A percentile compares a stretch with the other conserved stretches of the same genome.
phyloP scores from a whole-genome alignment of 805 yeast genomes.

The Saturnispora kantuleensis region DNA sequence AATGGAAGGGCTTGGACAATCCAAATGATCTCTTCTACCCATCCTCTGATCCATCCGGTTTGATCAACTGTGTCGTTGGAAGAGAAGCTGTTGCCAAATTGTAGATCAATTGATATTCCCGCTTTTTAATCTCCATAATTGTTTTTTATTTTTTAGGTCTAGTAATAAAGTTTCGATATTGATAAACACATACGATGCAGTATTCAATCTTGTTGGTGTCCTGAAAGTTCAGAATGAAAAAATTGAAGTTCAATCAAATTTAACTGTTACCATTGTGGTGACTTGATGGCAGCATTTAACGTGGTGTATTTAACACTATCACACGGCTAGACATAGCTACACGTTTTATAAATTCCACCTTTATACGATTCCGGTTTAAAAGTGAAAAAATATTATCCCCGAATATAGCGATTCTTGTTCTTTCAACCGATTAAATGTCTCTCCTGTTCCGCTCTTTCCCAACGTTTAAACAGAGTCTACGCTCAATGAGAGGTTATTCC shows the following conservation, averaged over 20 bases:
- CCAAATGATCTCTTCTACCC: conserved; percentile 85
- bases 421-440: neutral
- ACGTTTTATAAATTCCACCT: too few species aligned
- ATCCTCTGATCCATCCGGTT: conserved; percentile 85
- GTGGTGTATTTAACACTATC: too few species aligned
- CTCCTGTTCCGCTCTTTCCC: conserved; percentile 6
- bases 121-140: neutral
- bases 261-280: too few species aligned
- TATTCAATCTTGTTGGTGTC: too few species aligned
- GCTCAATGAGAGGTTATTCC: conserved; percentile 5
- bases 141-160: neutral
- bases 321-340: too few species aligned
- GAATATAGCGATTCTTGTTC: neutral
- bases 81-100: conserved; percentile 53
- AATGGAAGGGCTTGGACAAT: conserved; percentile 76
- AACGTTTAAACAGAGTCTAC: neutral
- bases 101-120: conserved; percentile 18
- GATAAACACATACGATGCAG: too few species aligned
- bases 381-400: neutral
- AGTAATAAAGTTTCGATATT: too few species aligned
- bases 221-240: too few species aligned
- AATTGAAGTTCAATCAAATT: too few species aligned
- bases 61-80: conserved; percentile 78
- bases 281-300: neutral
- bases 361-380: neutral